Conservation (phyloP, 129 eudicot species). For the Erigeron canadensis region DNA sequence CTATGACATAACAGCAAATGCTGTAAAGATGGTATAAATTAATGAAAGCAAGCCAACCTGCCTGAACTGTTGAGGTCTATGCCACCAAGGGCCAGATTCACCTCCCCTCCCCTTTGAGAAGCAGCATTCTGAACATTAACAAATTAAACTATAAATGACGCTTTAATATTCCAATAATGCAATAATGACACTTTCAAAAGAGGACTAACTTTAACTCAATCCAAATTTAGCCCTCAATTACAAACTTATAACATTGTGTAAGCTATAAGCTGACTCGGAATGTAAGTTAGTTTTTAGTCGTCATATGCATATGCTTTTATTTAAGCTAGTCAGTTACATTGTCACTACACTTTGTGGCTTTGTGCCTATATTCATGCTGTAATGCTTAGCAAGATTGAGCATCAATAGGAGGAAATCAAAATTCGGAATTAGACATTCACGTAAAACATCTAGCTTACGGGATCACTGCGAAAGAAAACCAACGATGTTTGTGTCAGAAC, state of each 20-base stretch:
- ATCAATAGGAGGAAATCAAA: not conserved
- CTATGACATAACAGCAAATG: not conserved
- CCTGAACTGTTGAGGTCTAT: conserved; percentile 99
- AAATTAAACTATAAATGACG: conserved; percentile 19
- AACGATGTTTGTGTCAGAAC: conserved; percentile 85
- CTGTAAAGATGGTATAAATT: conserved; percentile 6
- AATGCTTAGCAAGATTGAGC: no score
- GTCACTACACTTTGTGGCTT: no score
- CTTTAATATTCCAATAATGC: conserved; percentile 15
- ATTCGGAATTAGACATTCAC: conserved; percentile 11
- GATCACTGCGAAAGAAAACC: conserved; percentile 92
- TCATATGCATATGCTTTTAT: no score
- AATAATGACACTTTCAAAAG: conserved; percentile 13
- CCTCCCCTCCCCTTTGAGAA: conserved; percentile 81
- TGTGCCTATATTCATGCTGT: not conserved
- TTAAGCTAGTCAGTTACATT: no score
- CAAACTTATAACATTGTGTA: no score
- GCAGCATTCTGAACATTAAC: conserved; percentile 55
- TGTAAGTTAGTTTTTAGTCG: no score
- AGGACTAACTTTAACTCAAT: not conserved
- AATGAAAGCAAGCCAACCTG: conserved; percentile 66
- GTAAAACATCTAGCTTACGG: conserved; percentile 53
- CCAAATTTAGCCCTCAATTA: no score
- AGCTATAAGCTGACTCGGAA: no score
- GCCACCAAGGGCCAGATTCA: conserved; percentile 94